phyloP scores from a whole-genome alignment of 2,329 filamentous ascomycete species.

The Cercospora beticola region DNA sequence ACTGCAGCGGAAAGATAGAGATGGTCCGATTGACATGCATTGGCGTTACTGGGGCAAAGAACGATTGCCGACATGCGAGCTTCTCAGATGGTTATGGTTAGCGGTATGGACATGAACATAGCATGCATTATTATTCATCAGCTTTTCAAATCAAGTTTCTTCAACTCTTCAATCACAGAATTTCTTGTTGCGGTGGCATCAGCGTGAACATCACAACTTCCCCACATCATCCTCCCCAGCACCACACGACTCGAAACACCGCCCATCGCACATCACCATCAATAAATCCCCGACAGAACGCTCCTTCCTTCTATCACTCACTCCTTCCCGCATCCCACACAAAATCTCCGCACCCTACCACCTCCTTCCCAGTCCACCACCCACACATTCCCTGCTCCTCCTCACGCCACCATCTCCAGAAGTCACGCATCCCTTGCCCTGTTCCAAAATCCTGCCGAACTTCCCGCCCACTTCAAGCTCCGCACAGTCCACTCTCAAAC shows the following conservation, averaged over 20 bases:
- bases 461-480: not conserved
- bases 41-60: not conserved
- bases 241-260: not conserved
- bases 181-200: not conserved
- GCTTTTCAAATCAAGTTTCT: not conserved
- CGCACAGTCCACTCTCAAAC: not conserved
- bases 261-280: not conserved
- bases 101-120: not conserved
- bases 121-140: not conserved
- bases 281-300: not conserved
- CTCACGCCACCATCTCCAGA: not conserved
- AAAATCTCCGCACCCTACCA: not conserved
- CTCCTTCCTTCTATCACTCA: not conserved
- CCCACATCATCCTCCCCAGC: not conserved
- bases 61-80: not conserved
- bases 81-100: not conserved
- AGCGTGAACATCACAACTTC: not conserved
- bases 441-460: not conserved
- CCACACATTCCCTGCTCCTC: not conserved
- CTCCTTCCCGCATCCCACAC: not conserved
- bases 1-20: not conserved
- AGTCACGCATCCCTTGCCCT: not conserved
- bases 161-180: not conserved
- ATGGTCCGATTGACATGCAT: not conserved
- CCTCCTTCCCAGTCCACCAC: not conserved